Evolutionary conservation across 352 stramenopile genomes (phyloP).

Genomic region (Globisporangium orthogonon): DNA sequence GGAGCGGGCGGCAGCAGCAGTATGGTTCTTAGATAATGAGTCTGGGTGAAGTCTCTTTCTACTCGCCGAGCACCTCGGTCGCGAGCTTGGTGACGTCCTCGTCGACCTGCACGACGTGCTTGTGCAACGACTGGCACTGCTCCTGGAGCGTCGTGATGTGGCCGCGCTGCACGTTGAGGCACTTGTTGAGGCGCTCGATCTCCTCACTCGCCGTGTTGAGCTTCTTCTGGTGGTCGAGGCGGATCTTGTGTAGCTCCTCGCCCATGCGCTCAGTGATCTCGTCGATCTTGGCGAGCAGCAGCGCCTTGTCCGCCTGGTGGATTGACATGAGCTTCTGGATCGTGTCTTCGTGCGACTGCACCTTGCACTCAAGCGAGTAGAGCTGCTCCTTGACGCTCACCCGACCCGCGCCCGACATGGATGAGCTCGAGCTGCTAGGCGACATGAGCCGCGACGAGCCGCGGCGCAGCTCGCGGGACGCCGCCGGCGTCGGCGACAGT

Average conservation of each 20-base stretch:
- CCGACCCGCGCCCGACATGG: conserved; percentile 21
- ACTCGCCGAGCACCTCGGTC: conserved; percentile 74
- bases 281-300: conserved; percentile 76
- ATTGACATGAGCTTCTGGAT: conserved; percentile 83
- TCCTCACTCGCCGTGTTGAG: conserved; percentile 76
- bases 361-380: conserved; percentile 70
- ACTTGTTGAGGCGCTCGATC: conserved; percentile 83
- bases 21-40: background rate
- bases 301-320: conserved; percentile 69
- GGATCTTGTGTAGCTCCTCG: conserved; percentile 72
- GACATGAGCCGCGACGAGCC: conserved; percentile 54
- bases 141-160: conserved; percentile 82
- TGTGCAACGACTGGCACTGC: conserved; percentile 79
- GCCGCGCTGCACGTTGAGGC: conserved; percentile 73
- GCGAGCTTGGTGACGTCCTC: conserved; percentile 81
- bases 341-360: conserved; percentile 74
- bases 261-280: conserved; percentile 75
- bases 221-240: conserved; percentile 77
- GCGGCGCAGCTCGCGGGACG: conserved; percentile 50
- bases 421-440: conserved; percentile 40
- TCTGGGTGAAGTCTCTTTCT: conserved; percentile 3
- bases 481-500: conserved; percentile 39
- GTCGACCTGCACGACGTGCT: conserved; percentile 81
- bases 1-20: too few relatives aligned
- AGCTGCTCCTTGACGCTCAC: conserved; percentile 81